phyloP scores from a whole-genome alignment of 1,139 yeast genomes.

The Blastobotrys ciferrii region DNA sequence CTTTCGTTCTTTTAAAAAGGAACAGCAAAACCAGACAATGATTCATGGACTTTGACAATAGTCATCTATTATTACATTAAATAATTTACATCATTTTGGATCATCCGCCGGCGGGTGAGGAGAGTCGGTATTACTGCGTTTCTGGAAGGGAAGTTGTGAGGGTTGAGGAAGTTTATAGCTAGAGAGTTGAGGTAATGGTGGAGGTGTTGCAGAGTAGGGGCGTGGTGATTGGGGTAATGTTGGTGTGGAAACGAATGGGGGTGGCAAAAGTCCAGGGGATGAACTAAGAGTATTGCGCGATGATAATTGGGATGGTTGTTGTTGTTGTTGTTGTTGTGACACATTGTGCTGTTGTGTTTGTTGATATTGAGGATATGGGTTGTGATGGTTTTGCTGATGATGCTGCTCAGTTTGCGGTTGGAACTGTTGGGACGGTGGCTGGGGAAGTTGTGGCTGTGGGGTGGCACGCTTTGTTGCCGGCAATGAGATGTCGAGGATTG shows the following conservation, averaged over 20 bases:
- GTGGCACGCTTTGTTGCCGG: not conserved
- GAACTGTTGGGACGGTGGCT: too few species aligned
- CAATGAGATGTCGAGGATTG: constrained; percentile 3
- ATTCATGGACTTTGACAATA: too few species aligned
- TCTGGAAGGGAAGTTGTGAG: not conserved
- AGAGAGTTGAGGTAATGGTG: not conserved
- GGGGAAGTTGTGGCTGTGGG: not conserved
- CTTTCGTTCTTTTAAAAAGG: too few species aligned
- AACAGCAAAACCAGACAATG: too few species aligned
- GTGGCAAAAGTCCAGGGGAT: not conserved
- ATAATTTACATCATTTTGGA: not conserved
- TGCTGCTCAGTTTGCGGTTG: too few species aligned
- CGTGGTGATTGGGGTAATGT: constrained; percentile 1
- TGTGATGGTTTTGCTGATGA: too few species aligned
- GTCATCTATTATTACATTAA: not conserved
- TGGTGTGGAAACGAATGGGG: not conserved
- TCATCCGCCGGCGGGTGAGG: not conserved
- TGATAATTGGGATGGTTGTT: not conserved
- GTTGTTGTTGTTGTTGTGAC: too few species aligned
- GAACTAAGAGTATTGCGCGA: not conserved
- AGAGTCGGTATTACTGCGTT: constrained; percentile 2
- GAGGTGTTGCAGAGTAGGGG: not conserved
- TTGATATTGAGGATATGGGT: too few species aligned
- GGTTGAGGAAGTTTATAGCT: not conserved
- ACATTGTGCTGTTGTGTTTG: too few species aligned